phyloP scores from a whole-genome alignment of 768 basidiomycete species.

The Hebeloma cylindrosporum region DNA sequence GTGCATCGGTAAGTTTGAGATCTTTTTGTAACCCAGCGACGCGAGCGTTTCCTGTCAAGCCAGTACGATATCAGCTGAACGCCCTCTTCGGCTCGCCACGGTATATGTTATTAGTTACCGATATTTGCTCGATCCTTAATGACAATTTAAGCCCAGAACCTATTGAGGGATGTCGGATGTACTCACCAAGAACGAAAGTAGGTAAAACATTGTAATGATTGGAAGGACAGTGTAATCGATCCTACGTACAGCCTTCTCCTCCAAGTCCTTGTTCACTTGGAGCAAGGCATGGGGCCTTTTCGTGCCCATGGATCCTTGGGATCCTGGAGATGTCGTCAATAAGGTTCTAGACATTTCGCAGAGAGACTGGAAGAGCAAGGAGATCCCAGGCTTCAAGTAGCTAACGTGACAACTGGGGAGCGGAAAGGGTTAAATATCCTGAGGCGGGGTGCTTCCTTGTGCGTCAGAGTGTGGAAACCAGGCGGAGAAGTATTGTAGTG shows the following conservation, averaged over 20 bases:
- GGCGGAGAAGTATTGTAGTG: no score
- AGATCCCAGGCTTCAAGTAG: no score
- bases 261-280: conserved; percentile 8
- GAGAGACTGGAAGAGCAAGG: no score
- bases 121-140: conserved; percentile 35
- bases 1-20: conserved; percentile 37
- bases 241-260: conserved; percentile 21
- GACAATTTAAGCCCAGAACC: background rate
- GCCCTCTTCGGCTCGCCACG: background rate
- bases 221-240: conserved; percentile 31
- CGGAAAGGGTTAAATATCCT: no score
- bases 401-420: no score
- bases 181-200: conserved; percentile 34
- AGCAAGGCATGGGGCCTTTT: background rate
- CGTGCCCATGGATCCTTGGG: no score
- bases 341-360: no score
- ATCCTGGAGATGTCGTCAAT: background rate
- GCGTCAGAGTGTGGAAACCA: no score
- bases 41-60: conserved; percentile 40
- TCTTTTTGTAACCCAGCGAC: conserved; percentile 48
- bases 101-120: conserved; percentile 17
- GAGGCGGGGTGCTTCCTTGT: no score
- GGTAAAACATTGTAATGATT: conserved; percentile 34
- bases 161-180: background rate
- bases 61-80: background rate